phyloP scores from a whole-genome alignment of 257 asterid genomes.

The Lithospermum erythrorhizon region DNA sequence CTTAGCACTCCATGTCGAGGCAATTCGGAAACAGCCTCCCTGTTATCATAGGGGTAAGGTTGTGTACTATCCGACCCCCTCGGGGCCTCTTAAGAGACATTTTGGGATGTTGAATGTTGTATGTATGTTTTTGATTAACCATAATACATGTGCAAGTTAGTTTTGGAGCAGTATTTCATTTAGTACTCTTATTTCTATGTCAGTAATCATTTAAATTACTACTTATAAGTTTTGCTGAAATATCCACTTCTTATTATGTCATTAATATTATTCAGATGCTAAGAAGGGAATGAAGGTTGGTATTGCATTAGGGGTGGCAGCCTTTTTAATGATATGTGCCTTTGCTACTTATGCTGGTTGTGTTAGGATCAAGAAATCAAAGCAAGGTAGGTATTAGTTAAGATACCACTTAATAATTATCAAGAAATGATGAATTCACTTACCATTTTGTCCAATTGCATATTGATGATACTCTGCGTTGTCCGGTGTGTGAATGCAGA shows the following conservation, averaged over 20 bases:
- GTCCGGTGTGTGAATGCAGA: constrained; percentile 17
- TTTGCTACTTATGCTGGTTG: constrained; percentile 1
- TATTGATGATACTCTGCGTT: not conserved
- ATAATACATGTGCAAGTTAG: too few species aligned
- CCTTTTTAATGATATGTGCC: not conserved
- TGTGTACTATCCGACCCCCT: too few species aligned
- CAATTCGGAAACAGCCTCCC: not conserved
- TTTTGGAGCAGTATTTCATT: too few species aligned
- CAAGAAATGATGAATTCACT: not conserved
- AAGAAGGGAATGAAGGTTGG: not conserved
- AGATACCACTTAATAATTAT: too few species aligned
- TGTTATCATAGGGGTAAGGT: too few species aligned
- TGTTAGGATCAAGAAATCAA: not conserved
- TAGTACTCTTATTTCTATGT: too few species aligned
- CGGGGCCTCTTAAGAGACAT: too few species aligned
- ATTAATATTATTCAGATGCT: not conserved
- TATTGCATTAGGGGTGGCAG: constrained; percentile 2
- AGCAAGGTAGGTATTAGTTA: not conserved
- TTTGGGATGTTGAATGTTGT: too few species aligned
- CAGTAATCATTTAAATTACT: too few species aligned
- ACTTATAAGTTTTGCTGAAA: not conserved
- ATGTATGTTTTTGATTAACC: too few species aligned
- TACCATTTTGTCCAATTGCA: not conserved
- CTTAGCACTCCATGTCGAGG: not conserved
- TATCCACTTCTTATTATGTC: not conserved